phyloP scores from a whole-genome alignment of 2,329 filamentous ascomycete species.

The Setomelanomma holmii region DNA sequence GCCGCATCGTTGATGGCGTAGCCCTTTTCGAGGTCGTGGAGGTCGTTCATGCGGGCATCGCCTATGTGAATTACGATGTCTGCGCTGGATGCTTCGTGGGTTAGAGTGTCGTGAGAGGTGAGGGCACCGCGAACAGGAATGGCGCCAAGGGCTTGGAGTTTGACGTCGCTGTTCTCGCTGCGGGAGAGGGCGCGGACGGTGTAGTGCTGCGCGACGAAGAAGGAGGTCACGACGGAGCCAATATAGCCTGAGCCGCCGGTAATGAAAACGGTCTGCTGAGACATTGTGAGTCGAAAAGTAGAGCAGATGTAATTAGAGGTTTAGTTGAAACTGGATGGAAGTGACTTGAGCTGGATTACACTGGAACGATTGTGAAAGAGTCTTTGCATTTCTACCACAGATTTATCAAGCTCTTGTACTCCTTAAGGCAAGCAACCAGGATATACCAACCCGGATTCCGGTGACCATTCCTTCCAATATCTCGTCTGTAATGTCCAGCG shows the following conservation, averaged over 20 bases:
- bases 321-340: not conserved
- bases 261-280: constrained; percentile 23
- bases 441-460: no score
- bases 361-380: no score
- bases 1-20: constrained; percentile 43
- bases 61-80: constrained; percentile 57
- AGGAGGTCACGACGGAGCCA: constrained; percentile 31
- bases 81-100: constrained; percentile 46
- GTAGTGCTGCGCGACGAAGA: constrained; percentile 50
- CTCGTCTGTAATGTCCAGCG: no score
- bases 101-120: constrained; percentile 47
- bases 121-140: constrained; percentile 53
- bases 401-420: no score
- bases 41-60: constrained; percentile 1
- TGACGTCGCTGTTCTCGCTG: constrained; percentile 41
- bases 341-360: not conserved
- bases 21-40: constrained; percentile 10
- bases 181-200: constrained; percentile 54
- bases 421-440: no score
- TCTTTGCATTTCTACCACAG: no score
- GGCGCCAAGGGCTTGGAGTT: constrained; percentile 48
- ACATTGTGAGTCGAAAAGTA: not conserved
- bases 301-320: not conserved
- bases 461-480: no score
- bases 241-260: constrained; percentile 23